Base-by-base conservation (phyloP, 371 early-diverging fungal genomes). In the Mycotypha africana region DNA sequence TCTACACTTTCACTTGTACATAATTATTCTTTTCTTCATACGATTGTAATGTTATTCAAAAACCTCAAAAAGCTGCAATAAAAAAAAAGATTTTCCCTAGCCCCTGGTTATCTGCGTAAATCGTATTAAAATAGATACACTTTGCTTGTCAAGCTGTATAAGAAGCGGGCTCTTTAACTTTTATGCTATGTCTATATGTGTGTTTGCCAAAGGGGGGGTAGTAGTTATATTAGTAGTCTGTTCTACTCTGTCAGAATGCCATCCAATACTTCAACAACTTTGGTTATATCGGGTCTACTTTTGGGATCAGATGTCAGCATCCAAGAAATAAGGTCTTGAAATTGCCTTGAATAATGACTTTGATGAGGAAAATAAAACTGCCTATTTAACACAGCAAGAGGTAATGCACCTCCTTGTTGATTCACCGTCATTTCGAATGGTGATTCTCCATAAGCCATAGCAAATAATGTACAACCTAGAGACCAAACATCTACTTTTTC, bases 401-500 rank as follows among this genome's bases (percentile, higher is more conserved):
- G 78, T 20, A 84, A 76, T 2, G 82, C 78, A 0, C 84, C 83
- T 20, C 58, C 58, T 33, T 33, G 34, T 36, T 77, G 78, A 45
- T 67, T 75, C 42, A 65, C 47, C 21, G 71, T 78, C 20, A 73
- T 64, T 43, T 85, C 87, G 41, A 87, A 87, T 1, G 87, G 87
- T 20, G 83, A 81, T 21, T 65, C 53, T 7, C 78, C 78, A 52
- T 76, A 85, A 1, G 85, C 82, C 65, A 87, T 76, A 0, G 84
- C 81, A 51, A 76, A 87, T 23, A 85, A 47, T 5, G 79, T 70
- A 51, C 85, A 85, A 8, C 87, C 87, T 9, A 87, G 57, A 8
- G 87, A 79, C 85, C 85, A 87, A 12, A 87, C 69, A 47, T 87
- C 87, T 10, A 82, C 78, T 33, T 78, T 76, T 56, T 81, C 82